Evolutionary conservation across 2,329 filamentous ascomycete species (phyloP).

Genomic region (Aspergillus amoenus): DNA sequence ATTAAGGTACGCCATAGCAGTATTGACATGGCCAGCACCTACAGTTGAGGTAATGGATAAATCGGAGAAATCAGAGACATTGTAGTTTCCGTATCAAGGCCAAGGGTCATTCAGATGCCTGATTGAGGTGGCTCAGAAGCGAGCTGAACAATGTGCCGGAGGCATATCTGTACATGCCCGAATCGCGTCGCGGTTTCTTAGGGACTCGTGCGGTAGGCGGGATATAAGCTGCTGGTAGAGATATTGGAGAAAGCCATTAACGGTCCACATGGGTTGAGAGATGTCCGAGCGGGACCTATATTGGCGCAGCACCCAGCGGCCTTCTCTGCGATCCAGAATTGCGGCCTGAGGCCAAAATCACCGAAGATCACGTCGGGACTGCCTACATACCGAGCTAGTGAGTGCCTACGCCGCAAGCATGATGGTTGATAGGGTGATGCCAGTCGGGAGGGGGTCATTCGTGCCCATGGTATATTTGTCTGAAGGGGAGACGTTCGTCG

Average conservation of each 20-base stretch:
- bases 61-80: constrained; percentile 4
- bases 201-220: constrained; percentile 1
- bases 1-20: constrained; percentile 5
- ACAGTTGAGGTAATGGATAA: constrained; percentile 5
- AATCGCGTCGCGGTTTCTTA: constrained; percentile 4
- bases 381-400: background rate
- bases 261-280: constrained; percentile 2
- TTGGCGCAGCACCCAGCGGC: constrained; percentile 11
- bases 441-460: background rate
- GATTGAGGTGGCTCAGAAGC: constrained; percentile 18
- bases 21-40: background rate
- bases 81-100: constrained; percentile 16
- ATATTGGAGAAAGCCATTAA: constrained; percentile 1
- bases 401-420: constrained; percentile 9
- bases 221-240: constrained; percentile 5
- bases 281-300: constrained; percentile 7
- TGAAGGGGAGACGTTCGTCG: background rate
- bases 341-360: constrained; percentile 11
- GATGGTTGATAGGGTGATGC: constrained; percentile 6
- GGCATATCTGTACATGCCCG: constrained; percentile 3
- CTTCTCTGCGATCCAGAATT: constrained; percentile 6
- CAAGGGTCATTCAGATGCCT: constrained; percentile 1
- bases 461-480: constrained; percentile 2
- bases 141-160: background rate
- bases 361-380: constrained; percentile 10